Evolutionary conservation across 225 moss, liverwort and hornwort species (phyloP), one percentile per base, ranked within the genome.

Genomic region (Sphagnum tenellum): DNA sequence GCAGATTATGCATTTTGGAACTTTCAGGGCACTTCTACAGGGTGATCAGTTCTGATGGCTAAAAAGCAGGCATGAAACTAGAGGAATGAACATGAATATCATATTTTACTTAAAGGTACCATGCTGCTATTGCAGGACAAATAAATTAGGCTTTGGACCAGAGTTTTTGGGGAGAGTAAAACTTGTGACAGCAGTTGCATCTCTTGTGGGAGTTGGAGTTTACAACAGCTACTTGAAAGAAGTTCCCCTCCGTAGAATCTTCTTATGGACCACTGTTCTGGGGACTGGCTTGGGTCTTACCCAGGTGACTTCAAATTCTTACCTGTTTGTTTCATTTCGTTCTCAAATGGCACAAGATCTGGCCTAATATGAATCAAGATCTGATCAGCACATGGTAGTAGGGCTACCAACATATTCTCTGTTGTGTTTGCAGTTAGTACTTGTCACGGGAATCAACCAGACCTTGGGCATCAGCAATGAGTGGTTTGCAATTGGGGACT

Each of bases 401-500:
- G 54, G 8, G 29, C 50, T 4, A 14, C 10, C 14, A 54, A 70
- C 3, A 49, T 3, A 50, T 53, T 9, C 46, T 29, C 44, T 56
- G 12, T 47, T 47, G 7, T 61, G 49, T 56, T 70, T 86, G 82
- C 89, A 94, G 91, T 71, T 94, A 66, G 56, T 98, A 44, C 98
- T 98, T 52, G 89, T 98, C 12, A 87, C 81, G 62, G 84, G 98
- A 64, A 62, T 81, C 63, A 98, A 98, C 68, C 88, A 83, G 51
- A 81, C 72, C 9, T 63, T 98, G 63, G 93, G 93, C 48, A 65
- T 98, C 56, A 98, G 87, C 67, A 90, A 98, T 73, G 89, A 98
- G 71, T 98, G 93, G 93, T 98, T 98, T 69, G 80, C 93, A 49
- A 87, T 93, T 85, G 98, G 98, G 3, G 98, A 98, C 69, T 93